Evolutionary conservation across 2,329 filamentous ascomycete species (phyloP), one percentile per base, ranked within the genome.

Genomic region (Golovinomyces cichoracearum): DNA sequence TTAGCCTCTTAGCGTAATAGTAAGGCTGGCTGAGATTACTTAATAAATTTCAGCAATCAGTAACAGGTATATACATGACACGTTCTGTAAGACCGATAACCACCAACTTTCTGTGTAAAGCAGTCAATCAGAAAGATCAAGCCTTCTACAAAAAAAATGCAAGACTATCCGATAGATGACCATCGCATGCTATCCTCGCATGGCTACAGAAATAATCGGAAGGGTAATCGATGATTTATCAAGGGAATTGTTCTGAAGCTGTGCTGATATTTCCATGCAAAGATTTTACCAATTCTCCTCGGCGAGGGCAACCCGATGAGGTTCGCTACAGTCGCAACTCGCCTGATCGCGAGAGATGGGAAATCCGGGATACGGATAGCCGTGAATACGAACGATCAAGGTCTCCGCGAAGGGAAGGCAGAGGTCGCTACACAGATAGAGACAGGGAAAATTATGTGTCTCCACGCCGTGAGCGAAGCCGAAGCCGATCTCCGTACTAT

Each of bases 161-260:
- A 64, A 58, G 65, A 69, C 57, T 63, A 67, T 48, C 58, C 65
- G 27, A 54, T 56, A 50, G 50, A 57, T 41, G 47, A 53, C 44
- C 50, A 53, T 45, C 51, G 51, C 49, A 49, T 50, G 48, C 54
- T 52, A 45, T 48, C 52, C 29, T 51, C 53, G 45, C 53, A 60
- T 51, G 55, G 56, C 47, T 57, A 58, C 51, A 52, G 58, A 25
- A 55, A 55, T 49, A 54, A 54, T 52, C 52, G 59, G 60, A 57
- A 61, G 55, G 60, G 60, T 62, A 62, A 62, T 58, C 57, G 59
- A 59, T 54, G 55, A 58, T 54, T 57, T 50, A 53, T 56, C 35
- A 49, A 51, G 50, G 54, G 50, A 42, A 33, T 46, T 55, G 42
- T 47, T 50, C 46, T 54, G 58, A 54, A 58, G 49, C 41, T 56